Evolutionary conservation across 441 rosid genomes (phyloP).

Genomic region (Isatis lusitanica): DNA sequence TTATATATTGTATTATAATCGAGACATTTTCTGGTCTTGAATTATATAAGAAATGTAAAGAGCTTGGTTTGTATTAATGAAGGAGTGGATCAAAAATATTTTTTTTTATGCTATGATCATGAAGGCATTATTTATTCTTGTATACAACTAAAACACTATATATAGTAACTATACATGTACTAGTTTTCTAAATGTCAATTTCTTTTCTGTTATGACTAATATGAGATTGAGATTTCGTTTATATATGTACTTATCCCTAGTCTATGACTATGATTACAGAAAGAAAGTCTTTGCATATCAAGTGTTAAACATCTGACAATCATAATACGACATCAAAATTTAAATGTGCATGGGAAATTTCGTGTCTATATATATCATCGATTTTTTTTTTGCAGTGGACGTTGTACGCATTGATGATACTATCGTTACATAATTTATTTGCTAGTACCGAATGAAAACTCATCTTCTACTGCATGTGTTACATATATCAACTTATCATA

Average conservation of each 20-base stretch:
- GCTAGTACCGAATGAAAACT: background rate
- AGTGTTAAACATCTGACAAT: background rate
- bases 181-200: background rate
- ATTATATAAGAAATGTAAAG: constrained; percentile 33
- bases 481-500: no score
- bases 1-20: constrained; percentile 17
- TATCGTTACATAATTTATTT: no score
- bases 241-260: background rate
- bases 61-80: constrained; percentile 26
- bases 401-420: no score
- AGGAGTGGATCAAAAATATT: constrained; percentile 11
- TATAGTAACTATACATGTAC: background rate
- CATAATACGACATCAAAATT: background rate
- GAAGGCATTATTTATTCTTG: background rate
- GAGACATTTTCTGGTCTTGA: constrained; percentile 29
- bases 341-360: constrained; percentile 2
- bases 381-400: no score
- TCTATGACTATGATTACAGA: background rate
- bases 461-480: background rate
- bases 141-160: background rate
- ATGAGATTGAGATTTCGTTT: background rate
- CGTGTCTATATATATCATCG: no score
- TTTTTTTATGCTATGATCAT: background rate
- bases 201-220: background rate
- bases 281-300: background rate